These are phyloP conservation scores for Lagenidium giganteum DNA, from an alignment of 352 stramenopile genomes.

Conservation along the genomic window DNA sequence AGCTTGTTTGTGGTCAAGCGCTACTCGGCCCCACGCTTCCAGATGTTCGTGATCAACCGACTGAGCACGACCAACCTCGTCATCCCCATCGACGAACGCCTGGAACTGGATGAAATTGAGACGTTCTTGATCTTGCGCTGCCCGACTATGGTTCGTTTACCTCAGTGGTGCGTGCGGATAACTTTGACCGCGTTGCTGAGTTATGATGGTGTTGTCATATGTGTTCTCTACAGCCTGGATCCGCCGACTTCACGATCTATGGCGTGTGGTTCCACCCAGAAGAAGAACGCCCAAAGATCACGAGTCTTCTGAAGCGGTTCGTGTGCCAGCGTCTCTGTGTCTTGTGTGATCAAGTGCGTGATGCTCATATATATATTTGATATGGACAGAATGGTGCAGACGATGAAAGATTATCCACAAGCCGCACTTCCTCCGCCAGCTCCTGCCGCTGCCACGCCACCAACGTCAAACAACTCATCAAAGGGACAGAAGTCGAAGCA, in stretches of 20 bases:
- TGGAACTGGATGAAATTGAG: constrained; percentile 81
- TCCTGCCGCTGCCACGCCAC: constrained; percentile 13
- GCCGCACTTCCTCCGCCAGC: constrained; percentile 9
- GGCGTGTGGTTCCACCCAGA: constrained; percentile 86
- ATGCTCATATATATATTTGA: constrained; percentile 6
- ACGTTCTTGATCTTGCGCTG: constrained; percentile 82
- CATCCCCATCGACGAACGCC: constrained; percentile 57
- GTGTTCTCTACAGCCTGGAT: too few relatives aligned
- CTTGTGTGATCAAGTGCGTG: background rate
- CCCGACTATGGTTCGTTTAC: constrained; percentile 40
- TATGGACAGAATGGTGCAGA: constrained; percentile 49
- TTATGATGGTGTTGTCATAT: constrained; percentile 22
- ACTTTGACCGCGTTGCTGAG: too few relatives aligned
- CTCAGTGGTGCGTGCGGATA: too few relatives aligned
- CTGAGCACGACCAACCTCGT: constrained; percentile 85
- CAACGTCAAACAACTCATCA: background rate
- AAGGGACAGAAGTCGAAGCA: constrained; percentile 6
- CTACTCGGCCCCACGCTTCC: constrained; percentile 69
- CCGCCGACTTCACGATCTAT: constrained; percentile 74
- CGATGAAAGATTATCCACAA: constrained; percentile 40
- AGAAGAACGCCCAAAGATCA: constrained; percentile 77
- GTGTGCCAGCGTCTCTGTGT: background rate
- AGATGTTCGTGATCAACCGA: constrained; percentile 89
- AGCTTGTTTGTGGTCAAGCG: constrained; percentile 84
- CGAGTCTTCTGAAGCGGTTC: constrained; percentile 66